Evolutionary conservation across 163 green algal species (phyloP), one percentile per base, ranked within the genome.

Genomic region (Picocystis sp.): DNA sequence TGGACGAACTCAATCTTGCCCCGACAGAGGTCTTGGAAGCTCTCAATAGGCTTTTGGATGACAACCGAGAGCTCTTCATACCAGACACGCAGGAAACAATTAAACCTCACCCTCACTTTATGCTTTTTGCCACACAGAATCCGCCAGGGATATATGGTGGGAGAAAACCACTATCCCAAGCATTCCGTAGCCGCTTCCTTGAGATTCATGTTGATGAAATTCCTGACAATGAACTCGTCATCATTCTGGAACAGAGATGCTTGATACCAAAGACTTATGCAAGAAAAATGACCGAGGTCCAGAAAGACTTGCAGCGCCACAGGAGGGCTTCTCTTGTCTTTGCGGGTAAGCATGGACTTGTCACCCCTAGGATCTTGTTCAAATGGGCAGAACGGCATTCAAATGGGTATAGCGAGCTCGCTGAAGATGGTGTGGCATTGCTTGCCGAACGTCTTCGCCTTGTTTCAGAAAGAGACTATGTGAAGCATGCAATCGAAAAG

Each of bases 111-210:
- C 78, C 90, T 0, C 79, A 93, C 74, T 99, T 99, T 71, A 90
- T 97, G 83, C 83, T 99, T 2, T 99, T 99, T 70, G 90, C 90
- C 3, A 99, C 90, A 5, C 89, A 99, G 61, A 99, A 99, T 71
- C 90, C 90, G 8, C 79, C 89, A 10, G 75, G 77, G 12, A 41
- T 58, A 5, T 97, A 97, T 55, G 87, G 80, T 0, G 88, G 88
- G 5, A 77, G 87, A 44, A 94, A 95, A 65, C 75, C 77, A 11
- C 59, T 89, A 15, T 77, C 62, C 0, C 72, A 73, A 17, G 84
- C 84, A 22, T 93, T 94, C 61, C 76, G 87, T 21, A 88, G 74
- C 13, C 67, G 82, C 41, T 98, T 98, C 67, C 66, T 97, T 61
- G 89, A 98, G 77, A 72, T 98, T 22, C 82, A 97, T 60, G 79